phyloP scores from a whole-genome alignment of 2,329 filamentous ascomycete species.

The Didymella segeticola region DNA sequence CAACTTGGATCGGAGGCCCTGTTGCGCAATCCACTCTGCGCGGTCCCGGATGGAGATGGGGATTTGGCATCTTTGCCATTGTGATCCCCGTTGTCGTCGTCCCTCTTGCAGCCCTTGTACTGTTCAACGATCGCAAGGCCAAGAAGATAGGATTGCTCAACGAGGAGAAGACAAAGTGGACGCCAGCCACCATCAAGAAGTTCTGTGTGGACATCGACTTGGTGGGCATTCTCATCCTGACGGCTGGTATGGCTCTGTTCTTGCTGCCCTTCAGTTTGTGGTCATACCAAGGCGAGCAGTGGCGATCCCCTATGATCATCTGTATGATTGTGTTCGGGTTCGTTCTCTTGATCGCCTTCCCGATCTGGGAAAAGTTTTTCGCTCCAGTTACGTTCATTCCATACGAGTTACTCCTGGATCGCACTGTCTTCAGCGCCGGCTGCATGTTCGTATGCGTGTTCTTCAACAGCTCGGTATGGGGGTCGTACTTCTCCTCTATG shows the following conservation, averaged over 20 bases:
- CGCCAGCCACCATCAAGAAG: constrained; percentile 54
- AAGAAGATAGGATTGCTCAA: constrained; percentile 58
- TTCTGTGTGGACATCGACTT: constrained; percentile 68
- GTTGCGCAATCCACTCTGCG: constrained; percentile 63
- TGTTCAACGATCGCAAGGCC: constrained; percentile 66
- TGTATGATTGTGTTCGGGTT: constrained; percentile 46
- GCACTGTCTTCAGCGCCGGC: constrained; percentile 59
- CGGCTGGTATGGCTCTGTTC: constrained; percentile 66
- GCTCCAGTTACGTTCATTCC: constrained; percentile 50
- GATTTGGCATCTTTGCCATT: constrained; percentile 69
- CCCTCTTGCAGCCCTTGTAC: constrained; percentile 64
- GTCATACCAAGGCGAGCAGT: constrained; percentile 37
- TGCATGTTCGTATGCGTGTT: constrained; percentile 49
- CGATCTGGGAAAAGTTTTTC: constrained; percentile 46
- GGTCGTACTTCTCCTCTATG: constrained; percentile 47
- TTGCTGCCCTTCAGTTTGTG: constrained; percentile 71
- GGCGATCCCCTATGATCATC: constrained; percentile 45
- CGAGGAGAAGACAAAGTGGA: constrained; percentile 51
- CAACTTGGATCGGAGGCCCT: constrained; percentile 66
- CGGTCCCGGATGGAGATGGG: constrained; percentile 69
- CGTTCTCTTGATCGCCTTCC: constrained; percentile 43
- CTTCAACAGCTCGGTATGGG: constrained; percentile 40
- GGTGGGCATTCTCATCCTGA: constrained; percentile 66
- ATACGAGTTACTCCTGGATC: constrained; percentile 54
- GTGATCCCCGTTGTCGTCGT: constrained; percentile 66